Percentiles rank a stretch among this genome's conserved stretches.
These are phyloP conservation scores for Arthrinium phaeospermum DNA, from an alignment of 2,329 filamentous ascomycete genomes.

Conservation along the genomic window DNA sequence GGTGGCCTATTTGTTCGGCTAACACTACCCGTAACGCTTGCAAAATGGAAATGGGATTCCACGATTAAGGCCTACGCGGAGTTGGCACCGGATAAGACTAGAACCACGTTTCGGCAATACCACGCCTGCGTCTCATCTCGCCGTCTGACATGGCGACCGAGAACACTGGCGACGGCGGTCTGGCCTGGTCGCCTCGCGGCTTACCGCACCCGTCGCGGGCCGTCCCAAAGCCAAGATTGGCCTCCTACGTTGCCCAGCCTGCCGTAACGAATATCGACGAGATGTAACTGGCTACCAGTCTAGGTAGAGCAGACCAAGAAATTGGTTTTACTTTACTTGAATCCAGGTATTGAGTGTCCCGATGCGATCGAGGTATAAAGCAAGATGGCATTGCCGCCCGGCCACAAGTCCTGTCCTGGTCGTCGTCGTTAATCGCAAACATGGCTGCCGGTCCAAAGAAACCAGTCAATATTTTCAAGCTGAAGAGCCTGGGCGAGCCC, in stretches of 20 bases:
- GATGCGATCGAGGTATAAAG: not conserved
- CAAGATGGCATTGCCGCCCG: not conserved
- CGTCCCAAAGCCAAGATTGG: not conserved
- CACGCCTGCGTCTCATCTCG: not conserved
- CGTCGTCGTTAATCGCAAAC: not conserved
- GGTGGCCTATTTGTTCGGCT: not conserved
- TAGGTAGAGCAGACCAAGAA: not conserved
- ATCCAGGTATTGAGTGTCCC: not conserved
- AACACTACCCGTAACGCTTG: not conserved
- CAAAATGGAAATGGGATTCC: not conserved
- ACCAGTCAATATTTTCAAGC: constrained; percentile 63
- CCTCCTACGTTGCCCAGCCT: not conserved
- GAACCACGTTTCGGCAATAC: not conserved
- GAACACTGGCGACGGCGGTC: not conserved
- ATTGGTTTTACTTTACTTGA: not conserved
- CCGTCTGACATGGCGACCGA: not conserved
- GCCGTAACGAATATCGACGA: not conserved
- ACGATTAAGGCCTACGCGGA: not conserved
- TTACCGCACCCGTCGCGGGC: not conserved
- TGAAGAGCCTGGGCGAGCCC: constrained; percentile 69
- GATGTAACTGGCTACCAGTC: not conserved
- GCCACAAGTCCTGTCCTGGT: not conserved
- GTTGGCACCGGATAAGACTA: not conserved
- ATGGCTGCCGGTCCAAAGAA: constrained; percentile 42
- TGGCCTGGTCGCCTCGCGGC: not conserved